Conservation (phyloP, 1,284 basidiomycete species). For the Anthracocystis setariae region DNA sequence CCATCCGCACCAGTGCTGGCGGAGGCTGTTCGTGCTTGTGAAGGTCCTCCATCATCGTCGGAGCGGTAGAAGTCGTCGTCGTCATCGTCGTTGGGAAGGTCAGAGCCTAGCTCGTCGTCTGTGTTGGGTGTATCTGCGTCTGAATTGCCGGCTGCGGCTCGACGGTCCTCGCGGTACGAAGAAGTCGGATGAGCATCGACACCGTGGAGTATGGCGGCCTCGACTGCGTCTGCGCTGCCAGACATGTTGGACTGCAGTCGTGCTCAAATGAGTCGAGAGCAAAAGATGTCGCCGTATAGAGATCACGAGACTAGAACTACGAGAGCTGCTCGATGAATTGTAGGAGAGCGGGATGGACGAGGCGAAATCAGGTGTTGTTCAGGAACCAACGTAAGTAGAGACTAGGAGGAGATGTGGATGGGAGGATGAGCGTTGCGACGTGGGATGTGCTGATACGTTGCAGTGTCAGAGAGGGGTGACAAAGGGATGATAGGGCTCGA, state of each 20-base stretch:
- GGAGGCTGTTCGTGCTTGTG: slow-evolving; percentile 2
- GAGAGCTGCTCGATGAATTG: too few relatives aligned
- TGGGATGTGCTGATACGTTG: too few relatives aligned
- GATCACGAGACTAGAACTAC: too few relatives aligned
- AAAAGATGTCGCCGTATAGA: too few relatives aligned
- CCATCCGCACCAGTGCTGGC: background rate
- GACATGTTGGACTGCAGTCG: slow-evolving; percentile 19
- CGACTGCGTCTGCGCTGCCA: slow-evolving; percentile 32
- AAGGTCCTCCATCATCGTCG: slow-evolving; percentile 21
- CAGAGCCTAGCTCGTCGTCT: slow-evolving; percentile 55
- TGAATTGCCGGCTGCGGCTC: slow-evolving; percentile 7
- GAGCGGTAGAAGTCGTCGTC: slow-evolving; percentile 18
- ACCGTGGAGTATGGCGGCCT: slow-evolving; percentile 48
- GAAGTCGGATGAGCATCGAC: slow-evolving; percentile 28
- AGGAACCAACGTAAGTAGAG: too few relatives aligned
- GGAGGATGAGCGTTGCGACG: background rate
- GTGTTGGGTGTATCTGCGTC: slow-evolving; percentile 35
- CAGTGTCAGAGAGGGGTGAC: too few relatives aligned
- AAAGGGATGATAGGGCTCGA: too few relatives aligned
- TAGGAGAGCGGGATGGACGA: too few relatives aligned
- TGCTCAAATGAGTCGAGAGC: background rate
- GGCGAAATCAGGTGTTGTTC: too few relatives aligned
- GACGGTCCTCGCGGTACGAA: slow-evolving; percentile 31
- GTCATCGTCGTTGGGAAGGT: slow-evolving; percentile 32
- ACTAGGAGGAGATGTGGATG: background rate